Base-by-base conservation (phyloP, 495 filamentous ascomycete species). In the Penicillium paxilli region DNA sequence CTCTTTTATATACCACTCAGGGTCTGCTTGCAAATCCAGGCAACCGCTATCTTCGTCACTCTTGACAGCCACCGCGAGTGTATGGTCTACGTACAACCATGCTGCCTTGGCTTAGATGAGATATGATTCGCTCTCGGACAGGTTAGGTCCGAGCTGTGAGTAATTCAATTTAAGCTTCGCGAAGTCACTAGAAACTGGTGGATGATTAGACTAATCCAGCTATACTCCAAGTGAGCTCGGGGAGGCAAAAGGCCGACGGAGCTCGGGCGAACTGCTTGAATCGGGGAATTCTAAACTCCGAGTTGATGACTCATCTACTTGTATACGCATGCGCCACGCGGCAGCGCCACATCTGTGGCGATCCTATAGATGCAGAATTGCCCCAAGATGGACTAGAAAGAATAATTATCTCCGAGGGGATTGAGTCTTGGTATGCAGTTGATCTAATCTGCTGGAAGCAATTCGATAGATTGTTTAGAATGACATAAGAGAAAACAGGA, bases 1-100 rank as follows among this genome's bases (percentile, higher is more conserved):
- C 14, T 47, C 22, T 30, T n/a, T 54, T 59, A 37, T 59, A 54
- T 54, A 54, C 50, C n/a, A n/a, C n/a, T n/a, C n/a, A n/a, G n/a
- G n/a, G n/a, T n/a, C 49, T 44, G 11, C 19, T 20, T 44, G 25
- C 40, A 25, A 22, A 8, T 38, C 14, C 37, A 59, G 56, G 56
- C 56, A 54, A 42, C 50, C 44, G 37, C 32, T 17, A 26, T 40
- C 3, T 9, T 58, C 55, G 49, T 54, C 56, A 47, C 30, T 16
- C 35, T 5, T 16, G 35, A 20, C 35, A 38, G 35, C 35, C 55
- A 26, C 42, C 2, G 38, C 16, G 17, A 30, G 16, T 21, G 11
- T 30, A 26, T n/a, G 44, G 50, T 49, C 30, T 49, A 53, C 50
- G 55, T 58, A 58, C 49, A 40, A 49, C 38, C 38, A 53, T 24